Percentiles rank a stretch among this genome's conserved stretches.
These are phyloP conservation scores for Nepenthes mirabilis DNA, from an alignment of 148 eudicot species.

Conservation along the genomic window DNA sequence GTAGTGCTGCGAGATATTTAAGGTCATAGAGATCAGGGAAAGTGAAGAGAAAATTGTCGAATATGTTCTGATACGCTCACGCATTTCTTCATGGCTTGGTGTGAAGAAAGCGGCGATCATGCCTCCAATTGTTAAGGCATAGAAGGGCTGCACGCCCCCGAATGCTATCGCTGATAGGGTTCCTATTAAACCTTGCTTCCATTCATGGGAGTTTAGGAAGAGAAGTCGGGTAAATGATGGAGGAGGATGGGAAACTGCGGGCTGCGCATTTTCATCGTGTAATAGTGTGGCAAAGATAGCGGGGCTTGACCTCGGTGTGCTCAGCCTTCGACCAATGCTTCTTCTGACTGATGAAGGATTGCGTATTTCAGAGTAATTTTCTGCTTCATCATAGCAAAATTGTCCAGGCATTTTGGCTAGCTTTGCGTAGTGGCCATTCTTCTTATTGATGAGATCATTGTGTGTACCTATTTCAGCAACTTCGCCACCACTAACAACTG, in stretches of 20 bases:
- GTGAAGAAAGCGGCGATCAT: conserved; percentile 78
- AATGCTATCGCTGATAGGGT: conserved; percentile 55
- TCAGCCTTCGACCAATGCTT: conserved; percentile 44
- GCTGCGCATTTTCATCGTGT: conserved; percentile 5
- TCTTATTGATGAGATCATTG: conserved; percentile 33
- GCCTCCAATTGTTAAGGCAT: conserved; percentile 82
- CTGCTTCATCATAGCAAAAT: conserved; percentile 25
- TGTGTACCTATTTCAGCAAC: conserved; percentile 66
- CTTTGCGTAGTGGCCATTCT: conserved; percentile 57
- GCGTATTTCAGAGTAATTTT: background rate
- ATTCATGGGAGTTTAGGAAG: conserved; percentile 57
- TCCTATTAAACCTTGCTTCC: conserved; percentile 70
- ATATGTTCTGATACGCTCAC: conserved; percentile 43
- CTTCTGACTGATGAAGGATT: conserved; percentile 28
- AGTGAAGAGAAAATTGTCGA: conserved; percentile 47
- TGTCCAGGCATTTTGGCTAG: conserved; percentile 71
- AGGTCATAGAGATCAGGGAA: conserved; percentile 39
- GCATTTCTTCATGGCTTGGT: conserved; percentile 53
- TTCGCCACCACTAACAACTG: conserved; percentile 47
- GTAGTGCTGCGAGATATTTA: conserved; percentile 60
- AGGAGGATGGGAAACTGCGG: conserved; percentile 6
- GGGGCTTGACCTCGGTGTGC: conserved; percentile 52
- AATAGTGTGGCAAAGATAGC: conserved; percentile 25
- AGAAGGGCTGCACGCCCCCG: conserved; percentile 83
- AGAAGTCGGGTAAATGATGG: conserved; percentile 47